Base-by-base conservation (phyloP, 331 rosid genomes). In the Saraca asoca region DNA sequence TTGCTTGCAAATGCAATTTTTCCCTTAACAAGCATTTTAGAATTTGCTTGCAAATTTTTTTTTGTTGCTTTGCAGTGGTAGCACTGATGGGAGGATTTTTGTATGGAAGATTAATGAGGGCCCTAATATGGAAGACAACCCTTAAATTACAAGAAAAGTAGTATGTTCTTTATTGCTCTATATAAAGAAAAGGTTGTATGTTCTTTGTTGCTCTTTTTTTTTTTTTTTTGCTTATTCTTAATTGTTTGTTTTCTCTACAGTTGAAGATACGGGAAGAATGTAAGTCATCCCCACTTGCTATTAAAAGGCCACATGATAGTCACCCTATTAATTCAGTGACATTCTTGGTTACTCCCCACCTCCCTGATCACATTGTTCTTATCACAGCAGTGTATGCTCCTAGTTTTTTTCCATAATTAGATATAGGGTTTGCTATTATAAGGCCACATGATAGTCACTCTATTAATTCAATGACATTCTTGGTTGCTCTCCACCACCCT, bases 361-460 rank as follows among this genome's bases (percentile, higher is more conserved):
- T n/a, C n/a, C n/a, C n/a, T n/a, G n/a, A n/a, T n/a, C n/a, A n/a
- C n/a, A n/a, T n/a, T n/a, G n/a, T n/a, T n/a, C n/a, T n/a, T n/a
- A n/a, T n/a, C n/a, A n/a, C n/a, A n/a, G n/a, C n/a, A n/a, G n/a
- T n/a, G n/a, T 33, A 33, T 71, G 13, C 37, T 6, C 15, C 42
- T 41, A 14, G 17, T 68, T 48, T n/a, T 78, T 53, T 66, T 66
- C 72, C 72, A 76, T 85, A 94, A 97, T 85, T 94, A 75, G 90
- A 90, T 80, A 83, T 94, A 58, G 90, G 99, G 99, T 92, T 94
- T 64, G 75, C 88, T 55, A 91, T 94, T 48, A 58, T 90, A 78
- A 94, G 86, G 78, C 99, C 97, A 18, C 88, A 90, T 58, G 93
- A 88, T 48, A 96, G 99, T 15, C 85, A 79, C 62, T 97, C 99